phyloP scores from a whole-genome alignment of 1,284 basidiomycete genomes.

The Tilletia indica region DNA sequence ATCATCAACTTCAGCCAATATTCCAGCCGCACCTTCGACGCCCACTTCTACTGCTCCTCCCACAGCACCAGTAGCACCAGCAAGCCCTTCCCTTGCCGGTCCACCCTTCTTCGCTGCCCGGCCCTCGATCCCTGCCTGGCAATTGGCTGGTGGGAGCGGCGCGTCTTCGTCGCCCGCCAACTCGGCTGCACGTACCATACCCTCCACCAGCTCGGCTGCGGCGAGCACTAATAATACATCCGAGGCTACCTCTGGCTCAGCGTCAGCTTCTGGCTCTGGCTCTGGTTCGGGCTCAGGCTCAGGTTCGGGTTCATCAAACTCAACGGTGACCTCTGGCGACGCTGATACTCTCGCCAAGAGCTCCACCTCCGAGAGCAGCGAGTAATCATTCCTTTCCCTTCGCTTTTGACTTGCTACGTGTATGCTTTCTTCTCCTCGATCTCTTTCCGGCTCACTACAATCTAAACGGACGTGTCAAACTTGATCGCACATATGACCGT shows the following conservation, averaged over 20 bases:
- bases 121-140: conserved; percentile 53
- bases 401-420: background rate
- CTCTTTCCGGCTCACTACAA: too few relatives aligned
- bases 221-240: background rate
- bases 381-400: background rate
- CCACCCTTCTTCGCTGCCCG: conserved; percentile 35
- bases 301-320: background rate
- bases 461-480: too few relatives aligned
- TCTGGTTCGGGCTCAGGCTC: background rate
- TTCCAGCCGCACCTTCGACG: background rate
- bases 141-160: conserved; percentile 36
- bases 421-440: background rate
- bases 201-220: background rate
- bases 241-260: background rate
- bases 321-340: background rate
- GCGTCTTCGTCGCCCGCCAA: background rate
- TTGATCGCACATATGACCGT: too few relatives aligned
- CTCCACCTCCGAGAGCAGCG: conserved; percentile 16
- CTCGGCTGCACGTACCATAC: background rate
- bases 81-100: conserved; percentile 33
- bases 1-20: background rate
- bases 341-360: background rate
- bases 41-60: conserved; percentile 5
- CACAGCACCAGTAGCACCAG: conserved; percentile 22
- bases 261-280: background rate